Percentiles rank a stretch among this genome's conserved stretches.
phyloP scores from a whole-genome alignment of 306 rosid genomes.

The Medicago arabica region DNA sequence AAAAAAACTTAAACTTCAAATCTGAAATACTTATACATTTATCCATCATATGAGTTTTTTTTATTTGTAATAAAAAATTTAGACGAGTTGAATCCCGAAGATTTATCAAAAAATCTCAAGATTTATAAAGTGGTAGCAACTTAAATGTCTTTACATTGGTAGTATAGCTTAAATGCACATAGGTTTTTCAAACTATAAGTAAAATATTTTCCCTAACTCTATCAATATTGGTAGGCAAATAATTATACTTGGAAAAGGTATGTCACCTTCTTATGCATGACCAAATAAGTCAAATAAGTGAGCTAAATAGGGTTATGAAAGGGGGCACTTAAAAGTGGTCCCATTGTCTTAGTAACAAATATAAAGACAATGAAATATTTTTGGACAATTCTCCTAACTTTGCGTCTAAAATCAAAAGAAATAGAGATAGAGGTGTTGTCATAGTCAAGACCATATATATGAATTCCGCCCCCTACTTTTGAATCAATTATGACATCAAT shows the following conservation, averaged over 20 bases:
- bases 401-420: constrained; percentile 30
- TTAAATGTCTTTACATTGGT: too few species aligned
- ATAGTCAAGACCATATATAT: background rate
- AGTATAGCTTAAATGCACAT: too few species aligned
- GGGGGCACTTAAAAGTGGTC: constrained; percentile 1
- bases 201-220: too few species aligned
- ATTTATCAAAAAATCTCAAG: too few species aligned
- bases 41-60: too few species aligned
- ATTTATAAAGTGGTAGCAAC: too few species aligned
- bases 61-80: too few species aligned
- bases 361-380: constrained; percentile 16
- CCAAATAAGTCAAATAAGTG: background rate
- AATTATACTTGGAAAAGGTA: background rate
- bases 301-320: background rate
- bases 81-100: too few species aligned
- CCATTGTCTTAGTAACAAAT: background rate
- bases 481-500: constrained; percentile 4
- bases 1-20: too few species aligned
- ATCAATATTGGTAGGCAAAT: too few species aligned
- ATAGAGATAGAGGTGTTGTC: constrained; percentile 1
- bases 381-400: constrained; percentile 31
- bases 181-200: too few species aligned
- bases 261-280: background rate
- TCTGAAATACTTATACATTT: too few species aligned
- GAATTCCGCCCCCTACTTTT: constrained; percentile 14